Evolutionary conservation across 164 flowering plant genomes (phyloP).

Genomic region (Stephania cephalantha): DNA sequence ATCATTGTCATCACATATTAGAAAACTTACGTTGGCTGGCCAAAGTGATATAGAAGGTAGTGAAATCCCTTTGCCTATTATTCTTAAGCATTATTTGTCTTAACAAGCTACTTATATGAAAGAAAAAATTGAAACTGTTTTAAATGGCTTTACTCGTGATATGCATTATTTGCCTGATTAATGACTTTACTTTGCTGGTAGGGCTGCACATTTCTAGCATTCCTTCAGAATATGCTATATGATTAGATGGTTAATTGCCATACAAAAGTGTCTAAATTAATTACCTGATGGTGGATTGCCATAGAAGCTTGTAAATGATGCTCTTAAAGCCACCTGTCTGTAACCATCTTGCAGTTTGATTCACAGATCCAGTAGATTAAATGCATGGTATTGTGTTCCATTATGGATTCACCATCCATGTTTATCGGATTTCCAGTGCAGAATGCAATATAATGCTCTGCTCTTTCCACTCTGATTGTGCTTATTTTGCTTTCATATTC

Average conservation of each 20-base stretch:
- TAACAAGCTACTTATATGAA: not conserved
- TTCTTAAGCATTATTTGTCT: not conserved
- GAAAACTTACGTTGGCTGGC: conserved; percentile 64
- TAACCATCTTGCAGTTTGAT: not conserved
- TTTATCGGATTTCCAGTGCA: not conserved
- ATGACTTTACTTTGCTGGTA: not conserved
- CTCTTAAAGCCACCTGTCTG: not conserved
- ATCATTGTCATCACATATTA: conserved; percentile 28
- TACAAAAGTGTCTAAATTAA: too few relatives aligned
- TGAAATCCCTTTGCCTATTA: conserved; percentile 11
- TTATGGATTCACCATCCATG: not conserved
- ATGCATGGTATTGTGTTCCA: not conserved
- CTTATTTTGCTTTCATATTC: not conserved
- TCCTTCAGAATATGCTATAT: not conserved
- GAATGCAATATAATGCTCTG: not conserved
- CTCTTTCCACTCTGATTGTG: not conserved
- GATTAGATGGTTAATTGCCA: not conserved
- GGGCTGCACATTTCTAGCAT: not conserved
- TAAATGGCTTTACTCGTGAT: not conserved
- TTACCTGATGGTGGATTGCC: too few relatives aligned
- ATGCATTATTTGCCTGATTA: not conserved
- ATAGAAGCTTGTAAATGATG: not conserved
- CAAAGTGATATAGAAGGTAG: conserved; percentile 61
- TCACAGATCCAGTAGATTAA: not conserved
- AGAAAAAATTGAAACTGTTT: not conserved